Percentiles rank a stretch among this genome's conserved stretches.
These are phyloP conservation scores for Geotrichum klebahnii DNA, from an alignment of 1,139 yeast species.

Conservation along the genomic window DNA sequence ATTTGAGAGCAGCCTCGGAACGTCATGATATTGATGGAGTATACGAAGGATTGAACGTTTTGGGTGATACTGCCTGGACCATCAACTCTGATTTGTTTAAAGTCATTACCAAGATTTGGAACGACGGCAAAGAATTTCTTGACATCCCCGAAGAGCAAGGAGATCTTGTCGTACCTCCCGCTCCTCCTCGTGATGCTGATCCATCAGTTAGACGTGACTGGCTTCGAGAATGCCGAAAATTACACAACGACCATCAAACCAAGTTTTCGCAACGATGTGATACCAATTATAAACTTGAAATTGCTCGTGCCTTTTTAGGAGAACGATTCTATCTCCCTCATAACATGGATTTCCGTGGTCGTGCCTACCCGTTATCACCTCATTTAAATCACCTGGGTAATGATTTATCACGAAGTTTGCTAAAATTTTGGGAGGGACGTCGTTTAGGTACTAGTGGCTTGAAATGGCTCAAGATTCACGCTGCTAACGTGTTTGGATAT, in stretches of 20 bases:
- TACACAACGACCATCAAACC: slow-evolving; percentile 59
- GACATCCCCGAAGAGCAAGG: slow-evolving; percentile 65
- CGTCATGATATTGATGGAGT: slow-evolving; percentile 61
- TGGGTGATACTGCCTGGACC: slow-evolving; percentile 92
- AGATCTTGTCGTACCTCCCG: slow-evolving; percentile 57
- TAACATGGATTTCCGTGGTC: slow-evolving; percentile 77
- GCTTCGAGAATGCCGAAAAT: slow-evolving; percentile 54
- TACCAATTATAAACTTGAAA: slow-evolving; percentile 85
- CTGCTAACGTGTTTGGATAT: slow-evolving; percentile 82
- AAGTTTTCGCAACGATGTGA: slow-evolving; percentile 89
- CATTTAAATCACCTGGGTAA: slow-evolving; percentile 79
- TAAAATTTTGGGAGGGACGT: slow-evolving; percentile 85
- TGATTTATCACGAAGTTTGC: slow-evolving; percentile 81
- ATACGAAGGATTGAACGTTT: slow-evolving; percentile 77
- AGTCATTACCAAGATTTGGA: slow-evolving; percentile 77
- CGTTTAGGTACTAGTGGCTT: slow-evolving; percentile 71
- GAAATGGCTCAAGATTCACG: slow-evolving; percentile 83
- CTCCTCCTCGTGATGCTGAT: slow-evolving; percentile 59
- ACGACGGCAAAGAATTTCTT: slow-evolving; percentile 69
- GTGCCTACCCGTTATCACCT: slow-evolving; percentile 92
- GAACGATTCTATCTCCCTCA: slow-evolving; percentile 93
- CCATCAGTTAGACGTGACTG: slow-evolving; percentile 69
- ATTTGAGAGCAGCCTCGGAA: slow-evolving; percentile 77
- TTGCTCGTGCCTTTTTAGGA: slow-evolving; percentile 77
- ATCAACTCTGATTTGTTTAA: slow-evolving; percentile 69